These are phyloP conservation scores for Nidularia pulvinata DNA, from an alignment of 768 basidiomycete species.

Conservation along the genomic window DNA sequence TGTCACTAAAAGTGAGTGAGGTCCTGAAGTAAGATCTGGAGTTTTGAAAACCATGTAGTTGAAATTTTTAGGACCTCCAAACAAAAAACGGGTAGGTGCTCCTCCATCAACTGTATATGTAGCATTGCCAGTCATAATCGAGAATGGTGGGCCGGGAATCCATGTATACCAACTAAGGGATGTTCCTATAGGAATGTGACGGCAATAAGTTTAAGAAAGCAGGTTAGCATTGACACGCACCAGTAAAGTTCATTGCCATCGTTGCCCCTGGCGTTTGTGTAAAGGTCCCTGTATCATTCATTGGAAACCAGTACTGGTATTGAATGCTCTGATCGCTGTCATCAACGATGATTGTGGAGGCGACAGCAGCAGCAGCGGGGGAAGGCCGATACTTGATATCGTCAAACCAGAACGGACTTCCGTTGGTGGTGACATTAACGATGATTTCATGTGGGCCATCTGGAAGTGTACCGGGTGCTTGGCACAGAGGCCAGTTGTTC, in stretches of 20 bases:
- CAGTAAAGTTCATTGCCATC: constrained; percentile 17
- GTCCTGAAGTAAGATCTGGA: constrained; percentile 9
- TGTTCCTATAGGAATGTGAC: constrained; percentile 7
- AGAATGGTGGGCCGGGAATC: constrained; percentile 5
- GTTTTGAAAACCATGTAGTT: constrained; percentile 23
- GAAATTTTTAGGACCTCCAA: constrained; percentile 17
- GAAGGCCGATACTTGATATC: constrained; percentile 21
- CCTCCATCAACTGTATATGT: constrained; percentile 17
- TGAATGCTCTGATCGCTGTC: constrained; percentile 14
- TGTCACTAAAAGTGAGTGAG: constrained; percentile 17
- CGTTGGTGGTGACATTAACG: constrained; percentile 12
- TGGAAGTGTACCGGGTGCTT: constrained; percentile 5
- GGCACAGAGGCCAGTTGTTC: constrained; percentile 21
- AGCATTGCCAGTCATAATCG: constrained; percentile 1
- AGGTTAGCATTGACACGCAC: constrained; percentile 5
- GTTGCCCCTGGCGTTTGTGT: constrained; percentile 9
- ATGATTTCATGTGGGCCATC: constrained; percentile 21
- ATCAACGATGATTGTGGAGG: constrained; percentile 12
- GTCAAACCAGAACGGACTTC: constrained; percentile 21
- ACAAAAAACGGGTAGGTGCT: constrained; percentile 9
- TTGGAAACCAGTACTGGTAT: constrained; percentile 15
- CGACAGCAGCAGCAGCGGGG: constrained; percentile 9
- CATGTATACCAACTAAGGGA: constrained; percentile 7
- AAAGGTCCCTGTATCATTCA: constrained; percentile 12
- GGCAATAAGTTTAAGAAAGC: not conserved